A percentile compares a stretch with the other conserved stretches of the same genome.
Conservation (phyloP, 345 rosid genomes). For the Citrus sp. region DNA sequence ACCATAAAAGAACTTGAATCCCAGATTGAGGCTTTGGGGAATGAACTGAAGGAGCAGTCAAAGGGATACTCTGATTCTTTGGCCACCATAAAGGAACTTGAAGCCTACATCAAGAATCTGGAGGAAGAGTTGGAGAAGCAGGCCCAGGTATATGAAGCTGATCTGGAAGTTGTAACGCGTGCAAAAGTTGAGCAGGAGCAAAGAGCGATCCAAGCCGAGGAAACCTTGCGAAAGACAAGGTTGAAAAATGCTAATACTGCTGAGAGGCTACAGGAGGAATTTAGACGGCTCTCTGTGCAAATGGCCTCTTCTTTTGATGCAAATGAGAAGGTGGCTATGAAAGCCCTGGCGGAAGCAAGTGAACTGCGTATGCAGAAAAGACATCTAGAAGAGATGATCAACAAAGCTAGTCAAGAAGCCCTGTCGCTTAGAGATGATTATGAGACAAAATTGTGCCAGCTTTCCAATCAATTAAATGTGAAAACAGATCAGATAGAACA, state of each 20-base stretch:
- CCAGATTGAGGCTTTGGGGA: conserved; percentile 37
- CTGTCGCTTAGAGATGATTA: conserved; percentile 41
- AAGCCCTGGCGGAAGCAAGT: conserved; percentile 69
- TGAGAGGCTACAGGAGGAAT: conserved; percentile 79
- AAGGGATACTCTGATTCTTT: conserved; percentile 33
- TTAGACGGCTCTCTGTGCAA: conserved; percentile 64
- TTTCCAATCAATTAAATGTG: conserved; percentile 40
- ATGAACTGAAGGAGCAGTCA: conserved; percentile 28
- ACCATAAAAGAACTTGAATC: conserved; percentile 41
- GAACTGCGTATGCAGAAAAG: conserved; percentile 57
- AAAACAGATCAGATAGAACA: conserved; percentile 45
- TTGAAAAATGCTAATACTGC: conserved; percentile 75
- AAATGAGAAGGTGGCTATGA: conserved; percentile 78
- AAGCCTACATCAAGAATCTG: conserved; percentile 36
- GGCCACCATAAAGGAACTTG: conserved; percentile 28
- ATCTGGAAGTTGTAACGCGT: conserved; percentile 51
- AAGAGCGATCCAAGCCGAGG: conserved; percentile 84
- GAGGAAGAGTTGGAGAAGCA: conserved; percentile 77
- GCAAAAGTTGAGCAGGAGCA: conserved; percentile 74
- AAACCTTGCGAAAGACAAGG: conserved; percentile 58
- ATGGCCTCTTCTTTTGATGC: conserved; percentile 78
- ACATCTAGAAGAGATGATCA: conserved; percentile 59
- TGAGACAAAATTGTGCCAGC: conserved; percentile 43
- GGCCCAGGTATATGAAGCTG: conserved; percentile 49
- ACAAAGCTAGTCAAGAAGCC: conserved; percentile 51